A percentile compares a stretch with the other conserved stretches of the same genome.
These are phyloP conservation scores for Podospora bellae-mahoneyi DNA, from an alignment of 495 filamentous ascomycete species.

Conservation along the genomic window DNA sequence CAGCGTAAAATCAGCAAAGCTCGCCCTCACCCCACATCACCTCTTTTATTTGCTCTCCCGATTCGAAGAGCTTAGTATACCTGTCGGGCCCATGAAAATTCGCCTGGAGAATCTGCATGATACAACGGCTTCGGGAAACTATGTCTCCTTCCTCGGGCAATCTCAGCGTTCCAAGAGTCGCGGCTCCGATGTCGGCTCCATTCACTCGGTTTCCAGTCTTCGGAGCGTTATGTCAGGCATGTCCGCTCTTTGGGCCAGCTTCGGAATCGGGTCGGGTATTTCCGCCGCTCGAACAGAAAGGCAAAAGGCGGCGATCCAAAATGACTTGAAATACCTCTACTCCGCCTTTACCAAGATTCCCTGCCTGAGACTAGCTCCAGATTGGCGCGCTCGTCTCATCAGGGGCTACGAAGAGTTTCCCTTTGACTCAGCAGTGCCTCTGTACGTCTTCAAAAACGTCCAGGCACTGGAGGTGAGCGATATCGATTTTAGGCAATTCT, in stretches of 20 bases:
- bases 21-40: slow-evolving; percentile 95
- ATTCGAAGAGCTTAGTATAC: slow-evolving; percentile 86
- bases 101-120: slow-evolving; percentile 91
- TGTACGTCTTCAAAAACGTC: slow-evolving; percentile 93
- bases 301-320: slow-evolving; percentile 76
- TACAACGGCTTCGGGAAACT: slow-evolving; percentile 78
- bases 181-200: slow-evolving; percentile 79
- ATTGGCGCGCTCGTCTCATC: slow-evolving; percentile 84
- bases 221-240: slow-evolving; percentile 96
- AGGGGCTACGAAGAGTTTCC: slow-evolving; percentile 95
- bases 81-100: slow-evolving; percentile 93
- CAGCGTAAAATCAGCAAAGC: slow-evolving; percentile 79
- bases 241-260: slow-evolving; percentile 84
- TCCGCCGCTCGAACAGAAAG: slow-evolving; percentile 76
- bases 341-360: slow-evolving; percentile 98
- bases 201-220: slow-evolving; percentile 93
- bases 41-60: slow-evolving; percentile 92
- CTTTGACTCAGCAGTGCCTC: slow-evolving; percentile 94
- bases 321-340: slow-evolving; percentile 91
- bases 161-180: slow-evolving; percentile 69
- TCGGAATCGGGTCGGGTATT: slow-evolving; percentile 72
- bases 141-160: slow-evolving; percentile 91
- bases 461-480: slow-evolving; percentile 90
- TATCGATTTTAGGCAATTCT: slow-evolving; percentile 94
- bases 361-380: slow-evolving; percentile 79